phyloP scores from a whole-genome alignment of 2,329 filamentous ascomycete genomes.

The Exophiala spinifera region DNA sequence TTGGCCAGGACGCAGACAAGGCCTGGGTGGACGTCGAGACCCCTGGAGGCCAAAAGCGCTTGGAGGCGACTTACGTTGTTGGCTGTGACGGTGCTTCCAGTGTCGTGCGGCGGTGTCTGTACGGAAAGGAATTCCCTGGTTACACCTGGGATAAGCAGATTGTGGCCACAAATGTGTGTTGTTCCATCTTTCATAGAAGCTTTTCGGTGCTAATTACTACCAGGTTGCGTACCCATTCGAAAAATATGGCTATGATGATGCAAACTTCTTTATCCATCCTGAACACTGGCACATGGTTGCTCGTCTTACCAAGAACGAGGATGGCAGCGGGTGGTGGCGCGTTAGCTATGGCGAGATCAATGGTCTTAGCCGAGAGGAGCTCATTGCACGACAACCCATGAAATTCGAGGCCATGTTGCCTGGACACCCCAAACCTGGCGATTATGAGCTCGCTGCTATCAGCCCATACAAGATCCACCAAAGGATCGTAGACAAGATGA shows the following conservation, averaged over 20 bases:
- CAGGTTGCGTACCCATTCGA: conserved; percentile 25
- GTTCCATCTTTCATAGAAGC: neutral
- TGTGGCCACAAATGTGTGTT: conserved; percentile 27
- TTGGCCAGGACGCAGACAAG: conserved; percentile 25
- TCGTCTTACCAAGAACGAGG: conserved; percentile 52
- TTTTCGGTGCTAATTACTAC: neutral
- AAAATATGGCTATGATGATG: conserved; percentile 26
- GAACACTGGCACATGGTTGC: conserved; percentile 63
- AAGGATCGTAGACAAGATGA: conserved; percentile 55
- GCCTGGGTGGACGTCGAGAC: conserved; percentile 25
- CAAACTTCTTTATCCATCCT: conserved; percentile 57
- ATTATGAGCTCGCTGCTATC: conserved; percentile 58
- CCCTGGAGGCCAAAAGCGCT: conserved; percentile 28
- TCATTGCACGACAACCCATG: conserved; percentile 52
- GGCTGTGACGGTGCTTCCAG: conserved; percentile 39
- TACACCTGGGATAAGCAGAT: conserved; percentile 28
- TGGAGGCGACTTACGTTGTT: conserved; percentile 41
- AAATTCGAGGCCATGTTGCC: conserved; percentile 60
- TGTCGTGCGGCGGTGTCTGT: conserved; percentile 28
- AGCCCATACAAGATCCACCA: conserved; percentile 63
- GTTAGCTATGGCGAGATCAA: conserved; percentile 61
- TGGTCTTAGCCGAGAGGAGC: conserved; percentile 54
- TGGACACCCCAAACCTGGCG: conserved; percentile 55
- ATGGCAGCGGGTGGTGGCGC: conserved; percentile 57
- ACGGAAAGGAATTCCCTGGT: conserved; percentile 23